Base-by-base conservation (phyloP, 2,329 filamentous ascomycete genomes). In the Claviceps sorghi region DNA sequence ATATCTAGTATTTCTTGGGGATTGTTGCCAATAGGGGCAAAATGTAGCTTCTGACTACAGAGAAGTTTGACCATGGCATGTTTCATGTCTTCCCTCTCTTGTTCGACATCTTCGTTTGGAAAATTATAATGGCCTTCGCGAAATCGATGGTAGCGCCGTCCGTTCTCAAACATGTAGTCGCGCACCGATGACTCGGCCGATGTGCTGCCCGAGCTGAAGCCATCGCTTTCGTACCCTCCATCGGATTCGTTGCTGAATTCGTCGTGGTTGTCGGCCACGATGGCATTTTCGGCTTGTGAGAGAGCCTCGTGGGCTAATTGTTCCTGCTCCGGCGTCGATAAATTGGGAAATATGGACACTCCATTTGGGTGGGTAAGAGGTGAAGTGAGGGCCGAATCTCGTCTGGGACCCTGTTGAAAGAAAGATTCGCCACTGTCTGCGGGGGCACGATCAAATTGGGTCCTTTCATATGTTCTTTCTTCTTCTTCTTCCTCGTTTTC, bases 101-200 rank as follows among this genome's bases (percentile, higher is more conserved):
- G 77, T 63, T 82, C 78, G 5, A 72, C 65, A 48, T 80, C 78
- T 54, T 82, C 79, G 52, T 80, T 82, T 29, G 79, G 78, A 49
- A 80, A 78, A 52, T 74, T 74, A 58, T 82, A 82, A 11, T 62
- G 59, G 6, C 76, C 77, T 53, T 77, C 74, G 19, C 75, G 68
- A 58, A 76, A 78, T 43, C 69, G 69, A 58, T 80, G 78, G 54
- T 81, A 82, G 29, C 78, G 69, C 26, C 77, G 69, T n/a, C 78
- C 78, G 58, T 82, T 79, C 58, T 80, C 76, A 53, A 68, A 72
- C 48, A 69, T 67, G 57, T 77, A 80, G 55, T 80, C 71, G 44
- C 72, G 65, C 26, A 77, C 66, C 40, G 65, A 66, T 2, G 68
- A 70, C 44, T 63, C 61, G 10, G 68, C 60, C 10, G 68, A 69